Percentiles rank a stretch among this genome's conserved stretches.
These are phyloP conservation scores for Miscanthus lutarioriparius DNA, from an alignment of 176 grass and related monocot species.

Conservation along the genomic window DNA sequence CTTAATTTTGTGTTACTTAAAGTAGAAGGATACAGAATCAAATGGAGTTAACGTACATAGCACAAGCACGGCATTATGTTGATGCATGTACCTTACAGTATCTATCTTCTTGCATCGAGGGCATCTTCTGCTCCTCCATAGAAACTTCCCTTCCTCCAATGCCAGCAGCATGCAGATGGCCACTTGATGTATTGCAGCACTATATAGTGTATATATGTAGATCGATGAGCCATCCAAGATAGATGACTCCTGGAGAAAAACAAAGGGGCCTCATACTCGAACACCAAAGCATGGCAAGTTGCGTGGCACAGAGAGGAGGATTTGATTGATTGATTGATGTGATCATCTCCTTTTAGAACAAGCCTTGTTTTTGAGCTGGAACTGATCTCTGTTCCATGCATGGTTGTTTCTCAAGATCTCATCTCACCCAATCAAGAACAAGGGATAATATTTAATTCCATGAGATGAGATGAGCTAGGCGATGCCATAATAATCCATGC, in stretches of 20 bases:
- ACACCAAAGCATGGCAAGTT: slow-evolving; percentile 25
- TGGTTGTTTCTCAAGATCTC: slow-evolving; percentile 34
- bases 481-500: slow-evolving; percentile 31
- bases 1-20: slow-evolving; percentile 18
- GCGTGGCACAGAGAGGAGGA: slow-evolving; percentile 21
- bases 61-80: slow-evolving; percentile 13
- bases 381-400: slow-evolving; percentile 35
- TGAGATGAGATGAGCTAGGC: slow-evolving; percentile 18
- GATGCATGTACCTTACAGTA: slow-evolving; percentile 12
- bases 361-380: slow-evolving; percentile 22
- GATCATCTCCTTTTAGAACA: slow-evolving; percentile 34
- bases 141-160: slow-evolving; percentile 41
- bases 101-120: slow-evolving; percentile 30
- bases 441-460: slow-evolving; percentile 30
- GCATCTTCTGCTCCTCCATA: slow-evolving; percentile 41
- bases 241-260: slow-evolving; percentile 19
- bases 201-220: slow-evolving; percentile 7
- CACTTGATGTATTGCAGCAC: background rate
- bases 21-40: slow-evolving; percentile 11
- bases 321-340: slow-evolving; percentile 44
- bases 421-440: slow-evolving; percentile 1
- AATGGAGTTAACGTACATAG: slow-evolving; percentile 6
- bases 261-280: slow-evolving; percentile 10
- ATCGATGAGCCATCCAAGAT: slow-evolving; percentile 2
- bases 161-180: slow-evolving; percentile 18